Evolutionary conservation across 2,329 filamentous ascomycete species (phyloP), one percentile per base, ranked within the genome.

Genomic region (Cercospora sp.): DNA sequence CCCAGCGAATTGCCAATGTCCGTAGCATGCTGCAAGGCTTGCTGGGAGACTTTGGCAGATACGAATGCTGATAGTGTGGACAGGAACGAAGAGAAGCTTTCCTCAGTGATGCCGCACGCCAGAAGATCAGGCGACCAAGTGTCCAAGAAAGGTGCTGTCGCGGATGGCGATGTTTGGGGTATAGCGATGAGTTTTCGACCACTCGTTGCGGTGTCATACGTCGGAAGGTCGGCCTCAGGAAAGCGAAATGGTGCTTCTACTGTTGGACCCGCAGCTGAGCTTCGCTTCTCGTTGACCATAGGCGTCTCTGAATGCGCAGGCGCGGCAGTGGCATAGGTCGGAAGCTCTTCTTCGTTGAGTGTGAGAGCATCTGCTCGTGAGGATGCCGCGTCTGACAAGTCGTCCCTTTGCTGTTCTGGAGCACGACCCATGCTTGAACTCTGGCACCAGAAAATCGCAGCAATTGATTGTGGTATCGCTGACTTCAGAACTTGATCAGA

Each of bases 21-120:
- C 12, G 67, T 53, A 7, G 71, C 71, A 48, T 73, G 71, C 40
- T 71, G 68, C 20, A 73, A 13, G 9, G 70, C 71, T 62, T 73
- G 68, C 36, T 69, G 68, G 16, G 69, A 68, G 57, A 72, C 68
- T 23, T 68, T 70, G 23, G 70, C 68, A 12, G 68, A 70, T 16
- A 71, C 31, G 55, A 73, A 73, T 48, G 68, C 70, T 18, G 70
- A 73, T 2, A 72, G 64, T 1, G 71, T 73, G 30, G 61, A 57
- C n/a, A 73, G 59, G 31, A 73, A 73, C 12, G 60, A 42, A 26
- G 60, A 45, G 67, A 69, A 73, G n/a, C 57, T 69, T 8, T 68
- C 61, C n/a, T 59, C 57, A 26, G 71, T 67, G 12, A 73, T 69
- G 2, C 70, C 71, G 23, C 68, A 72, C 23, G 26, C 69, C 23